phyloP scores from a whole-genome alignment of 495 filamentous ascomycete species.

The Penicillium macrosclerotiorum region DNA sequence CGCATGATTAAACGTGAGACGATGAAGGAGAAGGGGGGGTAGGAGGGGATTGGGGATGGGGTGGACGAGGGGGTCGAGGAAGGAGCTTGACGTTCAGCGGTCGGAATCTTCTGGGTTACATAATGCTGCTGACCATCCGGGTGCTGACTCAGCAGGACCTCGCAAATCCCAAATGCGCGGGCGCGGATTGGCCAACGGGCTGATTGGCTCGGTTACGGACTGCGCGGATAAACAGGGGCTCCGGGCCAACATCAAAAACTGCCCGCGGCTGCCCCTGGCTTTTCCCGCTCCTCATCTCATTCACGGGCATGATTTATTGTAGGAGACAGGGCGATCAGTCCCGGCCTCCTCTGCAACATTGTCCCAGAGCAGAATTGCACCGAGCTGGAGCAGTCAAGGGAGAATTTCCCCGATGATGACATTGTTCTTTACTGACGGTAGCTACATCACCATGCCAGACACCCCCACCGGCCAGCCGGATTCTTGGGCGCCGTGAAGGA shows the following conservation, averaged over 20 bases:
- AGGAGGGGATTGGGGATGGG: conserved; percentile 26
- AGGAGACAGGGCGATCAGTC: conserved; percentile 57
- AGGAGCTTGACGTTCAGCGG: conserved; percentile 31
- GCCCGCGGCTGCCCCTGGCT: conserved; percentile 18
- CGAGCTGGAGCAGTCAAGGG: conserved; percentile 68
- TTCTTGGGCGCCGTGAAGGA: too few species aligned
- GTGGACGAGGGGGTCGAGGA: conserved; percentile 16
- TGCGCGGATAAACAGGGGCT: conserved; percentile 31
- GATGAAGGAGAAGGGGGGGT: conserved; percentile 33
- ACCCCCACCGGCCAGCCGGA: too few species aligned
- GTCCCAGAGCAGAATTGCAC: conserved; percentile 58
- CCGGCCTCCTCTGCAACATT: conserved; percentile 62
- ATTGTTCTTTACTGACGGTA: conserved; percentile 62
- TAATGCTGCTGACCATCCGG: conserved; percentile 33
- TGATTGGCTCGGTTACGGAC: conserved; percentile 30
- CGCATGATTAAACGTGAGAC: conserved; percentile 66
- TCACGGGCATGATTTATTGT: conserved; percentile 85
- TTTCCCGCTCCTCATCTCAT: conserved; percentile 52
- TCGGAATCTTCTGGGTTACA: conserved; percentile 33
- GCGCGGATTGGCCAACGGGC: conserved; percentile 28
- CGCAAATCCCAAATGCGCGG: conserved; percentile 32
- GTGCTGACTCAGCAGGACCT: conserved; percentile 17
- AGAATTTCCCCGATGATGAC: conserved; percentile 46
- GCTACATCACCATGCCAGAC: too few species aligned
- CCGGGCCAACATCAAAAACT: conserved; percentile 16